phyloP scores from a whole-genome alignment of 2,329 filamentous ascomycete genomes.

The Pyrenochaeta sp. region DNA sequence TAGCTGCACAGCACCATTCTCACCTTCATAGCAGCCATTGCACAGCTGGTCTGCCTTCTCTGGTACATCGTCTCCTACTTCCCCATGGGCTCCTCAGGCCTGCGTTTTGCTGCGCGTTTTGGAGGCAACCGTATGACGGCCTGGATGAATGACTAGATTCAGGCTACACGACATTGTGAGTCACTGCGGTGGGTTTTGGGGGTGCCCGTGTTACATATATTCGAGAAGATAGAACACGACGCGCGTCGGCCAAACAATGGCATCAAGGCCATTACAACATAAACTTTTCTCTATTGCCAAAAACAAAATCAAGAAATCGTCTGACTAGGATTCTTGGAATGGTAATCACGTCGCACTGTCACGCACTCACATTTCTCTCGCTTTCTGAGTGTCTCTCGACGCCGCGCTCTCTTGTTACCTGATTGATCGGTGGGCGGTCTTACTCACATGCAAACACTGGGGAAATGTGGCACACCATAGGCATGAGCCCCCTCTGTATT shows the following conservation, averaged over 20 bases:
- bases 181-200: slow-evolving; percentile 16
- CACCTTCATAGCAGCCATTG: slow-evolving; percentile 82
- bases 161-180: slow-evolving; percentile 13
- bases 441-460: slow-evolving; percentile 18
- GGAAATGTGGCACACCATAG: slow-evolving; percentile 26
- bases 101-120: slow-evolving; percentile 86
- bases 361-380: slow-evolving; percentile 16
- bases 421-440: slow-evolving; percentile 30
- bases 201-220: slow-evolving; percentile 20
- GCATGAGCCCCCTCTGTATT: slow-evolving; percentile 7
- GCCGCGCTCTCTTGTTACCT: slow-evolving; percentile 13
- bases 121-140: slow-evolving; percentile 83
- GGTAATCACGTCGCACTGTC: slow-evolving; percentile 34
- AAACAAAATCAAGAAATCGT: slow-evolving; percentile 30
- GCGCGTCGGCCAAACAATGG: slow-evolving; percentile 39
- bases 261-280: slow-evolving; percentile 17
- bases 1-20: slow-evolving; percentile 79
- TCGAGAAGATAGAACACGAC: slow-evolving; percentile 28
- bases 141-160: slow-evolving; percentile 79
- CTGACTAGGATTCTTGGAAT: slow-evolving; percentile 14
- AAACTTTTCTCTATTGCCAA: too few species aligned
- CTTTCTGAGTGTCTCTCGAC: slow-evolving; percentile 6
- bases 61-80: slow-evolving; percentile 99
- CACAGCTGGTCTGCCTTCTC: slow-evolving; percentile 81
- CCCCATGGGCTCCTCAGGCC: slow-evolving; percentile 89